phyloP scores from a whole-genome alignment of 2,329 filamentous ascomycete species.

The Pseudogymnoascus verrucosus region DNA sequence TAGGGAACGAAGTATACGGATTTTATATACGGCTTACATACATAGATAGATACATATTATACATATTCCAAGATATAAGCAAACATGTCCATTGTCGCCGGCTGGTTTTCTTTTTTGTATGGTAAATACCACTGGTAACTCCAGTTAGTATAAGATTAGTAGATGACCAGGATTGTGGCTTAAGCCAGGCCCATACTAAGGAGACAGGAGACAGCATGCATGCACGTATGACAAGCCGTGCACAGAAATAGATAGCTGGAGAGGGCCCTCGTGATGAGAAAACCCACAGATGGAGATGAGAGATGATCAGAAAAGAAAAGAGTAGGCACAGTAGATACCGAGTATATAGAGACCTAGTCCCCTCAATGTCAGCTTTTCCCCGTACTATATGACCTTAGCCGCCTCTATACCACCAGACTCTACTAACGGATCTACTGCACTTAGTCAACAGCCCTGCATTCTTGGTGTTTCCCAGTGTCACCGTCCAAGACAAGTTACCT shows the following conservation, averaged over 20 bases:
- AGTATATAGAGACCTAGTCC: background rate
- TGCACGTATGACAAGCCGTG: background rate
- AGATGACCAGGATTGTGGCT: background rate
- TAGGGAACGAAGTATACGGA: background rate
- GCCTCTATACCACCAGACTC: background rate
- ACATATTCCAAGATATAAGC: too few relatives aligned
- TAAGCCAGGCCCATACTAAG: background rate
- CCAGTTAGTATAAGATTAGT: too few relatives aligned
- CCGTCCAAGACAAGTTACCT: background rate
- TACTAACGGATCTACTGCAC: background rate
- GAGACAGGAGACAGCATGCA: background rate
- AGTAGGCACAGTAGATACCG: too few relatives aligned
- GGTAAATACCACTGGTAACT: too few relatives aligned
- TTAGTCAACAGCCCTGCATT: slow-evolving; percentile 1
- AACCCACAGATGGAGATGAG: background rate
- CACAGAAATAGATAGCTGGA: background rate
- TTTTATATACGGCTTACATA: background rate
- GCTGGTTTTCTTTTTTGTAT: too few relatives aligned
- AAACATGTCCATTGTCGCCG: too few relatives aligned
- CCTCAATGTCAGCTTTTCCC: background rate
- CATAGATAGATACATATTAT: background rate
- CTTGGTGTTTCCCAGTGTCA: background rate
- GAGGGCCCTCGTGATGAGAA: background rate
- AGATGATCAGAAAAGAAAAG: background rate
- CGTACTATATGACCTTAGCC: background rate